These are phyloP conservation scores for Wallacemonas collosoma DNA, from an alignment of 208 protist species.

Conservation along the genomic window DNA sequence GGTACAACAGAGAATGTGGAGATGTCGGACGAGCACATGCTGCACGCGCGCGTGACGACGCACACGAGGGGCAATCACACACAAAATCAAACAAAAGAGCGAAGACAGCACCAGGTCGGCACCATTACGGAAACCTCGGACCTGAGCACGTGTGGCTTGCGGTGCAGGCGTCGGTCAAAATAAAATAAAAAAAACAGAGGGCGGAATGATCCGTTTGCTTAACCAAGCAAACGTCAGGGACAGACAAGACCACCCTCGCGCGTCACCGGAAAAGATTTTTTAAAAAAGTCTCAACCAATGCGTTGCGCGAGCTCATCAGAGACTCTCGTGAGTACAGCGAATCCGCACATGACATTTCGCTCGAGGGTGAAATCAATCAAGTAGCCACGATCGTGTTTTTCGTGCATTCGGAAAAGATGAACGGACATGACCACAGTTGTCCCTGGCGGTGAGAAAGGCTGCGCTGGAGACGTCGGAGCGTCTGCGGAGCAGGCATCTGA, in stretches of 20 bases:
- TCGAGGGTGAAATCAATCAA: conserved; percentile 76
- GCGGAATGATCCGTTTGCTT: neutral
- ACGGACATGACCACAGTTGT: conserved; percentile 52
- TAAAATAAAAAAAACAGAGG: neutral
- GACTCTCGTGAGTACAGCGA: conserved; percentile 64
- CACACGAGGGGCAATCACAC: too few relatives aligned
- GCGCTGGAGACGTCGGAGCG: neutral
- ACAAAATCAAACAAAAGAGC: too few relatives aligned
- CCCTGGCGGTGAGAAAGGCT: conserved; percentile 6
- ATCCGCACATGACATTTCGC: conserved; percentile 55
- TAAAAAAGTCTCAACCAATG: conserved; percentile 21
- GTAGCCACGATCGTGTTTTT: conserved; percentile 78
- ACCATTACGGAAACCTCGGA: too few relatives aligned
- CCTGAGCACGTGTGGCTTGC: too few relatives aligned
- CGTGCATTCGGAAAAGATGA: conserved; percentile 85
- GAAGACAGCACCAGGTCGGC: too few relatives aligned
- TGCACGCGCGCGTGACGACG: too few relatives aligned
- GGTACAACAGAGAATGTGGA: too few relatives aligned
- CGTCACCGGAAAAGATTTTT: too few relatives aligned
- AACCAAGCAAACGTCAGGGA: too few relatives aligned
- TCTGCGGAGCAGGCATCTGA: conserved; percentile 14
- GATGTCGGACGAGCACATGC: too few relatives aligned
- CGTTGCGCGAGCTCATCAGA: conserved; percentile 48
- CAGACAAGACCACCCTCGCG: too few relatives aligned
- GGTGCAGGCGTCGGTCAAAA: neutral